Base-by-base conservation (phyloP, 345 rosid genomes). In the Lumnitzera littorea region DNA sequence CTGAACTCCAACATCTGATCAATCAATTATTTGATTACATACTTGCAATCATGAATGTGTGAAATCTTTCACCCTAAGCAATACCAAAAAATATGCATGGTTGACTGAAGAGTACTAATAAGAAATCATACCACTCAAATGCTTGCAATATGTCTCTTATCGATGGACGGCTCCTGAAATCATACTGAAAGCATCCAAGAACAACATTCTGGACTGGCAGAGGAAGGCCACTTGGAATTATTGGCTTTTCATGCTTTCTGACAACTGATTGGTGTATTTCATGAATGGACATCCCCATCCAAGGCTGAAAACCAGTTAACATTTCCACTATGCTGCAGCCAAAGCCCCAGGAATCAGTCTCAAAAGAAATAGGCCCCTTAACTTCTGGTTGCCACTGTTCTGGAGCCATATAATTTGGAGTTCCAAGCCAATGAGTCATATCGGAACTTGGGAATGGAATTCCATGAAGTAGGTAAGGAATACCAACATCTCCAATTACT, bases 381-480 rank as follows among this genome's bases (percentile, higher is more conserved):
- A 69, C 77, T 70, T 87, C 91, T 11, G 97, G 95, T 73, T 87
- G 79, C 99, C 96, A 89, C 64, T 89, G 99, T 70, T 89, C 99
- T 60, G 99, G 99, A 67, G 97, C 95, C 99, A 94, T 94, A 69
- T 89, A 89, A 76, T 83, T 94, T 13, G 97, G 95, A 46, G 90
- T 85, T 62, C 99, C 99, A 74, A 84, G 86, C 73, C 82, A 74
- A 66, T 58, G 71, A 58, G 78, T 67, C 82, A 84, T 72, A 78
- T 84, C 88, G 53, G 95, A 72, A 70, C 77, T 80, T 52, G 84
- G 81, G 66, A 75, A 67, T 58, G 87, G 84, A 74, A 87, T 76
- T 72, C 91, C 90, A 23, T 78, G 86, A 55, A 90, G 79, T 23
- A 86, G 72, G 74, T 72, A 80, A 61, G 97, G 90, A 71, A 87